These are phyloP conservation scores for Pogostemon cablin DNA, from an alignment of 257 asterid species.

Conservation along the genomic window DNA sequence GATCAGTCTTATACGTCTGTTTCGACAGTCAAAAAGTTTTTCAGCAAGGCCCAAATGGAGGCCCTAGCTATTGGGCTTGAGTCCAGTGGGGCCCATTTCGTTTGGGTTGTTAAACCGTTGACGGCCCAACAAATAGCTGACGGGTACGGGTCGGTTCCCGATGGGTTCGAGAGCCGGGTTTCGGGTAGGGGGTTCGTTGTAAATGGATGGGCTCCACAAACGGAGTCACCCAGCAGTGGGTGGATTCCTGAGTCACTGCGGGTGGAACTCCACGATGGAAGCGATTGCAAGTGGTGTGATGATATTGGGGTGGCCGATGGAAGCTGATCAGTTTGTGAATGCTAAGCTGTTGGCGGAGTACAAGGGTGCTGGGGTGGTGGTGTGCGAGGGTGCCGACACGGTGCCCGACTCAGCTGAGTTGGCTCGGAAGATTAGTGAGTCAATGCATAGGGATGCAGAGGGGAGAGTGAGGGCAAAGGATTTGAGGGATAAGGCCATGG, in stretches of 20 bases:
- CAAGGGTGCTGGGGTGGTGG: conserved; percentile 41
- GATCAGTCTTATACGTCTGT: conserved; percentile 59
- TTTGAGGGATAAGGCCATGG: conserved; percentile 45
- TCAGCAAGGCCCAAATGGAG: conserved; percentile 58
- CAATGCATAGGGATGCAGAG: conserved; percentile 39
- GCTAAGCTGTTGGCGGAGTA: conserved; percentile 51
- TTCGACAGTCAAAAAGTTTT: conserved; percentile 65
- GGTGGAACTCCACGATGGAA: conserved; percentile 72
- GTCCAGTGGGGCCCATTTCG: conserved; percentile 53
- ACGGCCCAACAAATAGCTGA: conserved; percentile 49
- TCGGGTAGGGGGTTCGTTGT: conserved; percentile 46
- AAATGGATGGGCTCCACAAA: conserved; percentile 72
- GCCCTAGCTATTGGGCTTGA: conserved; percentile 62
- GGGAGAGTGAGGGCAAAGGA: conserved; percentile 50
- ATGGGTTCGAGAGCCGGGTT: conserved; percentile 53
- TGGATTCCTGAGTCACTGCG: conserved; percentile 76
- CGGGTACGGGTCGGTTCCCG: conserved; percentile 48
- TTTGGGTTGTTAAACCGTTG: conserved; percentile 46
- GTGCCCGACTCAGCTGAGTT: conserved; percentile 59
- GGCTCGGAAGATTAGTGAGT: conserved; percentile 44
- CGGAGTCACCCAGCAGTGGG: conserved; percentile 55
- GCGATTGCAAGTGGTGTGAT: conserved; percentile 50
- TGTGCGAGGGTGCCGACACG: conserved; percentile 45
- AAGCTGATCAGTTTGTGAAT: conserved; percentile 70
- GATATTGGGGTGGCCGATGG: conserved; percentile 85